Evolutionary conservation across 2,329 filamentous ascomycete genomes (phyloP).

Genomic region (Colletotrichum liriopes): DNA sequence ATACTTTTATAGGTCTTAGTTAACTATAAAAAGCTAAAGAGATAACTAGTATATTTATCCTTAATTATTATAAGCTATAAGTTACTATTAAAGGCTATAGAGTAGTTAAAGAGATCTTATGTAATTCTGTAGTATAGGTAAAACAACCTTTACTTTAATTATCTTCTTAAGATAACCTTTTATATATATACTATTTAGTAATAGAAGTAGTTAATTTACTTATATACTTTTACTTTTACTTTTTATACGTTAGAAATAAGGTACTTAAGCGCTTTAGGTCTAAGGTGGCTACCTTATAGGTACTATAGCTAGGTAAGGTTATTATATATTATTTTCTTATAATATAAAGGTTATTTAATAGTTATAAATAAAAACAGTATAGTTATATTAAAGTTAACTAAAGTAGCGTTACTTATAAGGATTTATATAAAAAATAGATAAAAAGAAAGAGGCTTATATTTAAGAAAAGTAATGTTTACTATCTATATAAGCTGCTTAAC

Average conservation of each 20-base stretch:
- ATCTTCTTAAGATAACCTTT: no score
- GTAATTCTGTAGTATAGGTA: not conserved
- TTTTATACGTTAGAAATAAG: fast-evolving
- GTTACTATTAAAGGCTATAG: not conserved
- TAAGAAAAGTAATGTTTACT: not conserved
- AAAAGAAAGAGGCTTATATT: not conserved
- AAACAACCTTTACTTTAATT: not conserved
- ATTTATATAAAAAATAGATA: not conserved
- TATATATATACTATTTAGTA: not conserved
- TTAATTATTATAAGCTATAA: not conserved
- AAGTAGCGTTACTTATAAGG: not conserved
- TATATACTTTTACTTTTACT: not conserved
- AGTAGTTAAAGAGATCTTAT: not conserved
- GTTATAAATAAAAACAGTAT: no score
- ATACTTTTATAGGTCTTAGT: not conserved
- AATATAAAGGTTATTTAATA: no score
- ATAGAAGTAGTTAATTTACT: not conserved
- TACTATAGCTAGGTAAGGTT: not conserved
- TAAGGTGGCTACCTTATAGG: not conserved
- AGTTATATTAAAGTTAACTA: not conserved
- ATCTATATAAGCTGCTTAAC: not conserved
- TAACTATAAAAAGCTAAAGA: not conserved
- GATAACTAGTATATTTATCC: not conserved
- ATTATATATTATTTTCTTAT: not conserved
- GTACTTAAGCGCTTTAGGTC: not conserved